Conservation (phyloP, 495 filamentous ascomycete species). For the Podospora conica region DNA sequence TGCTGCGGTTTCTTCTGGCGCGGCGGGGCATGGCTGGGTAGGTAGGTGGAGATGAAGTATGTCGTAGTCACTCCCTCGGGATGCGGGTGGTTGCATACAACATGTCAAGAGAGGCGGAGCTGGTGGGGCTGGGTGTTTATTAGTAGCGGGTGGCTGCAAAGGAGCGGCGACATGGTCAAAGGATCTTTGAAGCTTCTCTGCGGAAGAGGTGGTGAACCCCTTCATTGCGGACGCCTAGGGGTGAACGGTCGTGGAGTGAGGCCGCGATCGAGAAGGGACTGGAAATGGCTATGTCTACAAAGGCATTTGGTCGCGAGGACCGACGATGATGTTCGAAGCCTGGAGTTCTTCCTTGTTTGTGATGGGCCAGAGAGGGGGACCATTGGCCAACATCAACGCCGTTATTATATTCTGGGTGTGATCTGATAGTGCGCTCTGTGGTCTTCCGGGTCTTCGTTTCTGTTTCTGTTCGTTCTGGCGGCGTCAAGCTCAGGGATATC, state of each 20-base stretch:
- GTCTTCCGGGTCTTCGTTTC: neutral
- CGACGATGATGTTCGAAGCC: neutral
- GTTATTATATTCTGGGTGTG: neutral
- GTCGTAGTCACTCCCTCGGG: neutral
- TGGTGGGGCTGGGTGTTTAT: neutral
- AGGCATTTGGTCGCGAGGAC: neutral
- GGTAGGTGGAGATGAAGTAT: neutral
- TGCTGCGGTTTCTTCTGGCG: neutral
- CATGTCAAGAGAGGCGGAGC: neutral
- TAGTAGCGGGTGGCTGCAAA: neutral
- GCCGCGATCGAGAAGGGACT: neutral
- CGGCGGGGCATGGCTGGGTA: neutral
- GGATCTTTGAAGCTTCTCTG: neutral
- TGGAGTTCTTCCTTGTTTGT: neutral
- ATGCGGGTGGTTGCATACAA: neutral
- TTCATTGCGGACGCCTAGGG: neutral
- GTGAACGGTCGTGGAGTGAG: neutral
- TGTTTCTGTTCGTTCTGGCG: neutral
- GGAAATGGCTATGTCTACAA: neutral
- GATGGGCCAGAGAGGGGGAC: neutral
- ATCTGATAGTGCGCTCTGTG: neutral
- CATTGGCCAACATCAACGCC: neutral
- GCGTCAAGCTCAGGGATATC: neutral
- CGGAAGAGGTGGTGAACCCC: neutral
- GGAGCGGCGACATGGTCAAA: neutral